These are phyloP conservation scores for Vicia sativa DNA, from an alignment of 306 rosid genomes.

Conservation along the genomic window DNA sequence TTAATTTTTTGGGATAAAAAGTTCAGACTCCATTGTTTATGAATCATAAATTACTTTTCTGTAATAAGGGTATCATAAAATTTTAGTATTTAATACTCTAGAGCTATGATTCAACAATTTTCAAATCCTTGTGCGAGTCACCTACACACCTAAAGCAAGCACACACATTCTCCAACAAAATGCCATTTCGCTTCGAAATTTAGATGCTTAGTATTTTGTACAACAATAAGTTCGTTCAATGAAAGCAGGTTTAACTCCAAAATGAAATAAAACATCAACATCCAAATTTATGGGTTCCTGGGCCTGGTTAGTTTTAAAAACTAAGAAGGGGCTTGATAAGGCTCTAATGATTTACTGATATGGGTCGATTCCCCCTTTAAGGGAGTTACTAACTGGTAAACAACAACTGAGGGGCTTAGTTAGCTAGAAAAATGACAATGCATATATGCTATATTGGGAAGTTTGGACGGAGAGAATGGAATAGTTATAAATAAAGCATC, in stretches of 20 bases:
- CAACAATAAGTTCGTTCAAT: conserved; percentile 1
- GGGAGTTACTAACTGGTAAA: background rate
- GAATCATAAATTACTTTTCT: background rate
- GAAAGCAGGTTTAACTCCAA: background rate
- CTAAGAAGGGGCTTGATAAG: background rate
- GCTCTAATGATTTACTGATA: background rate
- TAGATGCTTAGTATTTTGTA: background rate
- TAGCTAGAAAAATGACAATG: background rate
- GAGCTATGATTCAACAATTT: too few relatives aligned
- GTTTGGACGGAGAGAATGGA: background rate
- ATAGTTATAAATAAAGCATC: background rate
- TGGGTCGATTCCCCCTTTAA: background rate
- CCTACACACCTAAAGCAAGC: too few relatives aligned
- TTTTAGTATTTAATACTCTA: background rate
- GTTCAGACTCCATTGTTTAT: background rate
- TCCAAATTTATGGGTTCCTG: background rate
- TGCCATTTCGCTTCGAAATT: background rate
- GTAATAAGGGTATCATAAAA: conserved; percentile 9
- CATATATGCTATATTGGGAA: conserved; percentile 5
- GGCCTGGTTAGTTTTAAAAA: background rate
- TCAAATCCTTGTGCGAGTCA: too few relatives aligned
- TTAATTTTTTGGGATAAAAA: conserved; percentile 4
- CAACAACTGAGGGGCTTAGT: conserved; percentile 1
- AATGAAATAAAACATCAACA: background rate
- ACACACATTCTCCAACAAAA: conserved; percentile 6